Conservation (phyloP, 805 yeast genomes). For the Lipomyces kockii region DNA sequence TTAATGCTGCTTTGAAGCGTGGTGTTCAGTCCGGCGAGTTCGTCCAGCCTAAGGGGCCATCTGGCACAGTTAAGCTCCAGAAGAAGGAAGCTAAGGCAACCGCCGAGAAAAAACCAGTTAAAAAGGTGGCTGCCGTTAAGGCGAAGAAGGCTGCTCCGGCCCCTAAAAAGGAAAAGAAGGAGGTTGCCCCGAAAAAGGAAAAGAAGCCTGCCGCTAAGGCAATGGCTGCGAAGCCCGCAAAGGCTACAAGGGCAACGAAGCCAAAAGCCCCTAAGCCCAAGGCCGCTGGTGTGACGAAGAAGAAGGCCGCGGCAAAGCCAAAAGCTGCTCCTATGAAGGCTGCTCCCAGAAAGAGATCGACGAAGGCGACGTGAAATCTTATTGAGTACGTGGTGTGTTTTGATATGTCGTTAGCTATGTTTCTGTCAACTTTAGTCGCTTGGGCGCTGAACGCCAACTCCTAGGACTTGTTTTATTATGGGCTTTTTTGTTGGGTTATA, state of each 20-base stretch:
- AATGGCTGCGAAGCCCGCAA: conserved; percentile 26
- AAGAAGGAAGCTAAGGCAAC: conserved; percentile 50
- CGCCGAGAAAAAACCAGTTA: conserved; percentile 41
- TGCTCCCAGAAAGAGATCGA: conserved; percentile 34
- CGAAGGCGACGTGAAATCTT: conserved; percentile 1
- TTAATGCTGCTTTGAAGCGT: conserved; percentile 75
- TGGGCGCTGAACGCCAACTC: background rate
- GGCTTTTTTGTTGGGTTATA: conserved; percentile 16
- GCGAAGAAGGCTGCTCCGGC: conserved; percentile 38
- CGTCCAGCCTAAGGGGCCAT: conserved; percentile 85
- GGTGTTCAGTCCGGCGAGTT: conserved; percentile 81
- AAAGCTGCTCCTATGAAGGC: conserved; percentile 43
- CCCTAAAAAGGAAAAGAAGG: conserved; percentile 35
- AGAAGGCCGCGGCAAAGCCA: conserved; percentile 41
- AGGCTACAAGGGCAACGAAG: conserved; percentile 22
- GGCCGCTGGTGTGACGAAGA: conserved; percentile 35
- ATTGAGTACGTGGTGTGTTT: conserved; percentile 17
- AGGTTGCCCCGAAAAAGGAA: conserved; percentile 16
- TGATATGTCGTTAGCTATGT: conserved; percentile 16
- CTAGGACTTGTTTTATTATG: conserved; percentile 9
- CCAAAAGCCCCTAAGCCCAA: conserved; percentile 32
- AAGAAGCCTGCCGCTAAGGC: conserved; percentile 29
- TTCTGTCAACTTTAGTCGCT: background rate
- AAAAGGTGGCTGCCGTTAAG: conserved; percentile 43
- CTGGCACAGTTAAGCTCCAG: conserved; percentile 78